A percentile compares a stretch with the other conserved stretches of the same genome.
phyloP scores from a whole-genome alignment of 331 rosid genomes.

The Arachis monticola region DNA sequence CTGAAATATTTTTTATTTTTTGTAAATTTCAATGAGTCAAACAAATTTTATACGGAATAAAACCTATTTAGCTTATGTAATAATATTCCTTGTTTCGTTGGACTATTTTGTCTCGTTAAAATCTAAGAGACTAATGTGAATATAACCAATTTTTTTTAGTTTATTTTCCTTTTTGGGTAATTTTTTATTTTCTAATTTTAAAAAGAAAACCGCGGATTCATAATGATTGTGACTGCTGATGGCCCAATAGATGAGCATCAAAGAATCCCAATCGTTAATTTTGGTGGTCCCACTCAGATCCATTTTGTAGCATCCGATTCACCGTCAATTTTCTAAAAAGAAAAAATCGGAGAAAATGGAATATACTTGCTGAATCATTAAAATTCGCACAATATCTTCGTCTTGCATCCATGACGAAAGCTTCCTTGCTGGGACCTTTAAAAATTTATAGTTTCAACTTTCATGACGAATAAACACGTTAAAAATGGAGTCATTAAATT shows the following conservation, averaged over 20 bases:
- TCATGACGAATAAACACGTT: no score
- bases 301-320: neutral
- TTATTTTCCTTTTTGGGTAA: neutral
- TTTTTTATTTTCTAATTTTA: neutral
- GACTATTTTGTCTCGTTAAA: no score
- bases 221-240: neutral
- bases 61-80: no score
- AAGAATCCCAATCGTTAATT: neutral
- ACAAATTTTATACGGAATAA: no score
- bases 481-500: no score
- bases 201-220: neutral
- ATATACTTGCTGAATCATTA: neutral
- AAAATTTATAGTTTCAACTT: no score
- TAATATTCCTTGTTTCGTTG: no score
- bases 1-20: no score
- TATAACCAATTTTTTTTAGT: neutral
- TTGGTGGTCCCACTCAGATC: slow-evolving; percentile 8
- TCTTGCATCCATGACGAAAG: neutral
- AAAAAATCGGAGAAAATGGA: neutral
- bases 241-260: neutral
- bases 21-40: no score
- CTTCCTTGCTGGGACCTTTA: neutral
- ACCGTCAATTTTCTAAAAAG: neutral
- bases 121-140: no score
- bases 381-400: slow-evolving; percentile 9